phyloP scores from a whole-genome alignment of 148 eudicot genomes.

The Euryodendron excelsum region DNA sequence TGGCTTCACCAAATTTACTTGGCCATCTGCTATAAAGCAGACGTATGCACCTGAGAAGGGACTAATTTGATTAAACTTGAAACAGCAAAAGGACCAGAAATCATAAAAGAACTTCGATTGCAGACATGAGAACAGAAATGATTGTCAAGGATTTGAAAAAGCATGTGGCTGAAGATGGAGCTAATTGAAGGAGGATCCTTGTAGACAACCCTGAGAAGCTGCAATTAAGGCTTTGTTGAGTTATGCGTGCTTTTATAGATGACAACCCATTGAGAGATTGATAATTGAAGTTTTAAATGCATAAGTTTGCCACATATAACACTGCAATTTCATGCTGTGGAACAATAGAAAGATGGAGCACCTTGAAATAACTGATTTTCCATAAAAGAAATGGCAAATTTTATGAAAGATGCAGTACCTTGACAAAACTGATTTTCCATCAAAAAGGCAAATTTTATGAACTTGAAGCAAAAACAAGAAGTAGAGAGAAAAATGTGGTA shows the following conservation, averaged over 20 bases:
- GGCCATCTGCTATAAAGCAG: not conserved
- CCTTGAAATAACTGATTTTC: no score
- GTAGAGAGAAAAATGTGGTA: not conserved
- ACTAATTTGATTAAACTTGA: not conserved
- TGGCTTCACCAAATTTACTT: not conserved
- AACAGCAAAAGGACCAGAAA: not conserved
- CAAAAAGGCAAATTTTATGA: not conserved
- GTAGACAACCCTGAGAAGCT: not conserved
- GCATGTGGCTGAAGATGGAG: not conserved
- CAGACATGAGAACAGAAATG: no score
- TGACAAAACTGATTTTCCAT: not conserved
- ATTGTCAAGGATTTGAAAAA: not conserved
- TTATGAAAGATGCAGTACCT: not conserved
- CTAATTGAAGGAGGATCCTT: not conserved
- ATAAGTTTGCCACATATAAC: not conserved
- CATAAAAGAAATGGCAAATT: not conserved
- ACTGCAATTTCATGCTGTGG: not conserved
- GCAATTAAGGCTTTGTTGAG: not conserved
- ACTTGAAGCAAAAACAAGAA: not conserved
- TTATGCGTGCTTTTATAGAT: not conserved
- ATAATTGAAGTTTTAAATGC: not conserved
- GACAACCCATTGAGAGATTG: not conserved
- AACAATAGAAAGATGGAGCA: not conserved
- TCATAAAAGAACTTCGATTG: not conserved
- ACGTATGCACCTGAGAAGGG: not conserved